phyloP scores from a whole-genome alignment of 2,329 filamentous ascomycete genomes.

The Knufia fluminis region DNA sequence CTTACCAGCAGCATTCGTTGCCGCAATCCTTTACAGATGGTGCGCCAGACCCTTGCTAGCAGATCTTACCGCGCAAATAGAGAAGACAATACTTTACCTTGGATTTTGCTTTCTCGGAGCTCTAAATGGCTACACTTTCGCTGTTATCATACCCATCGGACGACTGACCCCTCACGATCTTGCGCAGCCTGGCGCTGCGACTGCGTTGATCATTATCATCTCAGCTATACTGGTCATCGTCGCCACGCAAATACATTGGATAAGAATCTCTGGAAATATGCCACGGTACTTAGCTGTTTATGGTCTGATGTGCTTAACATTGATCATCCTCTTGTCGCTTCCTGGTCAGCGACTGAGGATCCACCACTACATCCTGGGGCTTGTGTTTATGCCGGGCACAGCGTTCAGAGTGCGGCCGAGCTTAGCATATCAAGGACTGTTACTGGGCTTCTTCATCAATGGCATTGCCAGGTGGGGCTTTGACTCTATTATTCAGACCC shows the following conservation, averaged over 20 bases:
- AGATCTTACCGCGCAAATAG: conserved; percentile 70
- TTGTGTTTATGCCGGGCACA: conserved; percentile 80
- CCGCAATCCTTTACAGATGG: conserved; percentile 78
- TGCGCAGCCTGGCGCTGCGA: conserved; percentile 78
- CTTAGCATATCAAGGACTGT: conserved; percentile 77
- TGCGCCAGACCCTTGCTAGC: conserved; percentile 64
- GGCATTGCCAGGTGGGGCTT: conserved; percentile 93
- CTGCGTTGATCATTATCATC: conserved; percentile 71
- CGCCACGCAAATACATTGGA: conserved; percentile 69
- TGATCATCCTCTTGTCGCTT: conserved; percentile 61
- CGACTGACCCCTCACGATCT: conserved; percentile 87
- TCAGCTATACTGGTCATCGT: conserved; percentile 59
- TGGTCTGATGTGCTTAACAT: conserved; percentile 53
- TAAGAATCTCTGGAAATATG: conserved; percentile 76
- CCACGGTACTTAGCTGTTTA: conserved; percentile 71
- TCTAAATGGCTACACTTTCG: conserved; percentile 90
- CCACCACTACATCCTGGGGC: conserved; percentile 86
- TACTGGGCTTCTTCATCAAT: conserved; percentile 88
- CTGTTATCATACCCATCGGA: conserved; percentile 76
- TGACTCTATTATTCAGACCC: conserved; percentile 76
- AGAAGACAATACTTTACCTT: conserved; percentile 84
- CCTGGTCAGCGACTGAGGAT: conserved; percentile 76
- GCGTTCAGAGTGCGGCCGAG: conserved; percentile 77
- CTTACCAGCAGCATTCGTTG: conserved; percentile 77
- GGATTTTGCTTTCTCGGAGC: conserved; percentile 85